Conservation (phyloP, 371 early-diverging fungal genomes). For the Mucor piriformis region DNA sequence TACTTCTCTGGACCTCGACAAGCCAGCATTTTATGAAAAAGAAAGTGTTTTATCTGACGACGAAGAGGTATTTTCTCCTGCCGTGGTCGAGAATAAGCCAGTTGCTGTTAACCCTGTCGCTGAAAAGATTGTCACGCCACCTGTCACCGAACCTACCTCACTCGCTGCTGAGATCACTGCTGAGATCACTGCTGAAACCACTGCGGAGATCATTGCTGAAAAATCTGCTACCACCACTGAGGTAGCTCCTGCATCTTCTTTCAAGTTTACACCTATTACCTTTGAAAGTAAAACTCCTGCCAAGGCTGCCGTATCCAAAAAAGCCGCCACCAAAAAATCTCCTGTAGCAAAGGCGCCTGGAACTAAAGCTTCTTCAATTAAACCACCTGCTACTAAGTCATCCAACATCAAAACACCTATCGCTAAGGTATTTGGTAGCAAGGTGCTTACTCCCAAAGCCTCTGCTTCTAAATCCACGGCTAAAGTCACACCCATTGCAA, state of each 20-base stretch:
- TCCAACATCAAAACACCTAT: no score
- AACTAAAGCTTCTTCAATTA: background rate
- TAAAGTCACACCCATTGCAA: background rate
- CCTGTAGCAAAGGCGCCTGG: background rate
- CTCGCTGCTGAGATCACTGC: no score
- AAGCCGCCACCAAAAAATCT: background rate
- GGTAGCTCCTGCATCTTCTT: conserved; percentile 3
- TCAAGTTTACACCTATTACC: conserved; percentile 48
- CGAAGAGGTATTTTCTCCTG: conserved; percentile 9
- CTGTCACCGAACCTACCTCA: no score
- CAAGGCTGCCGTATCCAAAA: background rate
- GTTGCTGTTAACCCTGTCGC: background rate
- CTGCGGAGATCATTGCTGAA: background rate
- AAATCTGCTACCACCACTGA: background rate
- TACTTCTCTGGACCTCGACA: conserved; percentile 1
- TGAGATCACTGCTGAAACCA: background rate
- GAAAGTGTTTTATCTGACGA: conserved; percentile 28
- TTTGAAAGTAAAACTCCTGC: conserved; percentile 35
- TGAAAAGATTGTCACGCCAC: background rate
- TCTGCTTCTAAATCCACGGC: background rate
- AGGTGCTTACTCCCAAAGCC: background rate
- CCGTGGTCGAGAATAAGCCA: background rate
- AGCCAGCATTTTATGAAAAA: conserved; percentile 4
- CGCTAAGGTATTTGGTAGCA: no score
- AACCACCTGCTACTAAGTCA: background rate